Percentiles rank a stretch among this genome's conserved stretches.
These are phyloP conservation scores for Trametes villosa DNA, from an alignment of 768 basidiomycete genomes.

Conservation along the genomic window DNA sequence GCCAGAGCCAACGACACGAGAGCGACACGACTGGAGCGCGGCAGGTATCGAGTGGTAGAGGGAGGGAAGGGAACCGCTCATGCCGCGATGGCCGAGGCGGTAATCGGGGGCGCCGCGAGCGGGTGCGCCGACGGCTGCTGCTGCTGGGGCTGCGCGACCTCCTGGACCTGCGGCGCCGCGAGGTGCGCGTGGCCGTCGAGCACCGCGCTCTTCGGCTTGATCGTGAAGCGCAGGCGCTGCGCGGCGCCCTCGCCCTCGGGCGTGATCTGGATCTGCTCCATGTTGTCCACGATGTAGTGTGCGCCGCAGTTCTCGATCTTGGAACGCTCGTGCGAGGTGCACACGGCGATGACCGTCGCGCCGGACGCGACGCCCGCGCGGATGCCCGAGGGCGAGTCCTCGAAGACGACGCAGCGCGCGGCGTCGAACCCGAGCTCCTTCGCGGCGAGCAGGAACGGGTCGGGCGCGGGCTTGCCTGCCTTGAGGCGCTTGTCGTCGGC, in stretches of 20 bases:
- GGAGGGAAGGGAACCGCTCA: not conserved
- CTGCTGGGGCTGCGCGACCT: too few relatives aligned
- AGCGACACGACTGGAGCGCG: not conserved
- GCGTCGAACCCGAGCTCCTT: slow-evolving; percentile 59
- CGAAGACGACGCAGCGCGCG: slow-evolving; percentile 73
- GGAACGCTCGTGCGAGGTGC: slow-evolving; percentile 67
- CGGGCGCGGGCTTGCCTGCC: slow-evolving; percentile 64
- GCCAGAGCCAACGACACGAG: slow-evolving; percentile 2
- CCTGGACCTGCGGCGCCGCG: not conserved
- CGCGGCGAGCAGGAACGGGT: slow-evolving; percentile 67
- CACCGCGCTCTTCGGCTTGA: too few relatives aligned
- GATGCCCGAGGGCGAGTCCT: slow-evolving; percentile 73
- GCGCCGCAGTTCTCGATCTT: slow-evolving; percentile 61
- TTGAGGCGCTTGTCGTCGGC: slow-evolving; percentile 77
- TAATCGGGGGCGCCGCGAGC: slow-evolving; percentile 16
- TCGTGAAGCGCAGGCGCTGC: slow-evolving; percentile 47
- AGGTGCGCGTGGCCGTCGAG: not conserved
- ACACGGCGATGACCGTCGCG: slow-evolving; percentile 73
- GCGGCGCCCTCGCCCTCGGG: slow-evolving; percentile 40
- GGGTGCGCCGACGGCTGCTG: too few relatives aligned
- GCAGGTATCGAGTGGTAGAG: not conserved
- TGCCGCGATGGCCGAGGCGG: not conserved
- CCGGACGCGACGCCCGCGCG: slow-evolving; percentile 73
- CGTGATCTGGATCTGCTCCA: slow-evolving; percentile 52
- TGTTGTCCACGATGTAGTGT: slow-evolving; percentile 58